Percentiles rank a stretch among this genome's conserved stretches.
These are phyloP conservation scores for Neurospora sp. DNA, from an alignment of 495 filamentous ascomycete genomes.

Conservation along the genomic window DNA sequence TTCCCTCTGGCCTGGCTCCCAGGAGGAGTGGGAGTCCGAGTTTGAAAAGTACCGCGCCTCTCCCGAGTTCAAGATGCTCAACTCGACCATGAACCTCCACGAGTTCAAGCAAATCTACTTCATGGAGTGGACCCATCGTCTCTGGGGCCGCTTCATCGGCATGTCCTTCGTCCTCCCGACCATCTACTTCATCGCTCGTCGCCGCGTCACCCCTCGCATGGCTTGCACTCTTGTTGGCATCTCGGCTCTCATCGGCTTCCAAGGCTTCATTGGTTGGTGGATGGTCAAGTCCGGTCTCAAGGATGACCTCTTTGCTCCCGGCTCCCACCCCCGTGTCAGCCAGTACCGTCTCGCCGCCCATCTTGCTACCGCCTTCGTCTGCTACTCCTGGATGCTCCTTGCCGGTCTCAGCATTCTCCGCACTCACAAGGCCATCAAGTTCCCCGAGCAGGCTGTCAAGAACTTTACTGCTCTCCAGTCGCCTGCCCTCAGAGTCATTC, in stretches of 20 bases:
- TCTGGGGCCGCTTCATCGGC: slow-evolving; percentile 92
- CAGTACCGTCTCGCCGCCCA: slow-evolving; percentile 91
- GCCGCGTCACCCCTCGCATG: slow-evolving; percentile 70
- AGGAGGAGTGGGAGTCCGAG: slow-evolving; percentile 75
- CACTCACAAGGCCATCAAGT: slow-evolving; percentile 53
- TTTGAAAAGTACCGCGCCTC: slow-evolving; percentile 85
- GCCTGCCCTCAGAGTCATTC: slow-evolving; percentile 60
- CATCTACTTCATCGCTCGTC: slow-evolving; percentile 74
- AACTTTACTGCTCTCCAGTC: slow-evolving; percentile 48
- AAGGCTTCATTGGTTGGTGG: slow-evolving; percentile 96
- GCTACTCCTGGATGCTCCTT: slow-evolving; percentile 89
- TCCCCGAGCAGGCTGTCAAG: slow-evolving; percentile 46
- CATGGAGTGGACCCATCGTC: slow-evolving; percentile 97
- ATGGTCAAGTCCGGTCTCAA: slow-evolving; percentile 96
- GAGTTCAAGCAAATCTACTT: slow-evolving; percentile 99
- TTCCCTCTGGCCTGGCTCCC: slow-evolving; percentile 70
- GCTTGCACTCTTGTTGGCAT: slow-evolving; percentile 71
- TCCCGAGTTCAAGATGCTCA: slow-evolving; percentile 83
- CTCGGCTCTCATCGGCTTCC: slow-evolving; percentile 80
- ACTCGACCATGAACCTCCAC: slow-evolving; percentile 77
- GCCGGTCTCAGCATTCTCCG: slow-evolving; percentile 80
- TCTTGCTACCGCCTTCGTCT: slow-evolving; percentile 77
- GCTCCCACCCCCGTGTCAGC: slow-evolving; percentile 80
- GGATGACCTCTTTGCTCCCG: slow-evolving; percentile 87
- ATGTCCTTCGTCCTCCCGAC: slow-evolving; percentile 81